phyloP scores from a whole-genome alignment of 441 rosid species.

The Populus hybrid region DNA sequence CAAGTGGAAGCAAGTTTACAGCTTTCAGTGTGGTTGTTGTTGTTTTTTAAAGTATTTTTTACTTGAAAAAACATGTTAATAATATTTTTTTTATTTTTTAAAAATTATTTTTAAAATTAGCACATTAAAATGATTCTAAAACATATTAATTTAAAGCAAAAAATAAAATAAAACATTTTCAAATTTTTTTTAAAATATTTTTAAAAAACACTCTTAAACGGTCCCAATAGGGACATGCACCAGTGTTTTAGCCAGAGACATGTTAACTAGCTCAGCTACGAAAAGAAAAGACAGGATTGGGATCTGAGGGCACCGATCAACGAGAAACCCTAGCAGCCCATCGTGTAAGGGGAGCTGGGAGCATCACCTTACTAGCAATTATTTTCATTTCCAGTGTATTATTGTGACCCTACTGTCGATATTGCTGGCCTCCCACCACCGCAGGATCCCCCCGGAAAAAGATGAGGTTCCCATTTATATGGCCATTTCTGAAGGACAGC shows the following conservation, averaged over 20 bases:
- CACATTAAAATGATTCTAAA: too few relatives aligned
- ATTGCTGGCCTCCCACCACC: background rate
- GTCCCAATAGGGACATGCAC: background rate
- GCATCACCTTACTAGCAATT: background rate
- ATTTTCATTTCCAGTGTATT: background rate
- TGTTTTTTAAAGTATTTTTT: too few relatives aligned
- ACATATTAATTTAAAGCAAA: too few relatives aligned
- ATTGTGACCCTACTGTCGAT: background rate
- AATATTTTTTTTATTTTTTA: too few relatives aligned
- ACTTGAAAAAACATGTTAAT: too few relatives aligned
- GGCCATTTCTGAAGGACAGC: background rate
- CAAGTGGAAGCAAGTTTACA: too few relatives aligned
- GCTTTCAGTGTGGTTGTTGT: too few relatives aligned
- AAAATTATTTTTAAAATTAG: too few relatives aligned
- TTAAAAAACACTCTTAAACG: too few relatives aligned
- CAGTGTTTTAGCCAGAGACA: background rate
- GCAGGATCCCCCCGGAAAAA: background rate
- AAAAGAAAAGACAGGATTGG: background rate
- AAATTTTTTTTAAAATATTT: too few relatives aligned
- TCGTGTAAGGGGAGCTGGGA: background rate
- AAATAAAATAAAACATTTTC: too few relatives aligned
- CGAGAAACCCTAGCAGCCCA: background rate
- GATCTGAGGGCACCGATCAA: background rate
- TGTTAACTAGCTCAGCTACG: background rate
- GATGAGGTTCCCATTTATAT: background rate